phyloP scores from a whole-genome alignment of 208 protist genomes.

The Acanthamoeba healyi region DNA sequence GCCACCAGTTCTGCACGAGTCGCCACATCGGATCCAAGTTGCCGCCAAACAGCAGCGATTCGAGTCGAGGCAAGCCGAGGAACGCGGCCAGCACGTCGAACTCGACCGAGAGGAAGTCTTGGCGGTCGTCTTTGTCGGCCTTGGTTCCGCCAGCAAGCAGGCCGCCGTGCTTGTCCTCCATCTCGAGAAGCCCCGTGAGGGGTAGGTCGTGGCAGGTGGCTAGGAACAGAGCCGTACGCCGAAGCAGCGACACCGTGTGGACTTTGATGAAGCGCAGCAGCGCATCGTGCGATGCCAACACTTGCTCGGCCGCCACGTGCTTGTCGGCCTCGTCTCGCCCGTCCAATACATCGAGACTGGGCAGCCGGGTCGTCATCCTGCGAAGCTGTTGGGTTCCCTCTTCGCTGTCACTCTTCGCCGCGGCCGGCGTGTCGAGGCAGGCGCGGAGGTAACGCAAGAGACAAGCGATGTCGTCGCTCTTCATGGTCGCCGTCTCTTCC shows the following conservation, averaged over 20 bases:
- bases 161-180: neutral
- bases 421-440: neutral
- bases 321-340: neutral
- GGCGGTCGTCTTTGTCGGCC: neutral
- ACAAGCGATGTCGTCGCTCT: neutral
- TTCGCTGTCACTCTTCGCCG: neutral
- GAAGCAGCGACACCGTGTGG: constrained; percentile 1
- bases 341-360: constrained; percentile 12
- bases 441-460: neutral
- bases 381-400: neutral
- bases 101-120: neutral
- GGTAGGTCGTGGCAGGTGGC: neutral
- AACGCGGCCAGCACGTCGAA: constrained; percentile 13
- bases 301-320: neutral
- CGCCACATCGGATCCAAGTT: neutral
- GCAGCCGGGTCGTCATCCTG: neutral
- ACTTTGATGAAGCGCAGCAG: constrained; percentile 20
- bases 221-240: neutral
- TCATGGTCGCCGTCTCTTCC: neutral
- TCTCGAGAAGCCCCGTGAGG: neutral
- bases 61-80: constrained; percentile 5
- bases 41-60: neutral
- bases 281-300: neutral
- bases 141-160: neutral
- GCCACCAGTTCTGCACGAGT: constrained; percentile 15